Evolutionary conservation across 345 rosid species (phyloP).

Genomic region (Litchi chinensis): DNA sequence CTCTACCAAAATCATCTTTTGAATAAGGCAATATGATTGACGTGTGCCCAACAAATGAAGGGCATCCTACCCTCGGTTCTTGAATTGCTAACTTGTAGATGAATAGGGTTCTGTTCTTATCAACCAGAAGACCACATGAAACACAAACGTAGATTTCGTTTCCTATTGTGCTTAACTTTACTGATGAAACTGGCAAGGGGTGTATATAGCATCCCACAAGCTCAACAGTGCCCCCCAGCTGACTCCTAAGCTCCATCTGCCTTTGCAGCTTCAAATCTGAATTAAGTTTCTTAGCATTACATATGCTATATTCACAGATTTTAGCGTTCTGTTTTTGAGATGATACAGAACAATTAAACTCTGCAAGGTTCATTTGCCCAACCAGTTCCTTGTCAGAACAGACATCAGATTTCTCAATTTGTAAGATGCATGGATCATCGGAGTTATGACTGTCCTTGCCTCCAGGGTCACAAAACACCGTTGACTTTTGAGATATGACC

Average conservation of each 20-base stretch:
- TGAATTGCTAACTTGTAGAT: constrained; percentile 60
- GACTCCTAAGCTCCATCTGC: constrained; percentile 43
- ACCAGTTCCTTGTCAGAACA: constrained; percentile 32
- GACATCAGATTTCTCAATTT: constrained; percentile 30
- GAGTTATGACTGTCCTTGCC: constrained; percentile 28
- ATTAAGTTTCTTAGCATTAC: constrained; percentile 29
- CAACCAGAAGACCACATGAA: constrained; percentile 53
- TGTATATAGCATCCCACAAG: constrained; percentile 82
- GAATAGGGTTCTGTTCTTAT: constrained; percentile 52
- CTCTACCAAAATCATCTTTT: constrained; percentile 44
- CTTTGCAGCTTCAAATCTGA: constrained; percentile 36
- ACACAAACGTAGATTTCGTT: constrained; percentile 62
- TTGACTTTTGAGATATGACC: constrained; percentile 28
- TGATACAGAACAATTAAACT: constrained; percentile 23
- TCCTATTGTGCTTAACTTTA: constrained; percentile 51
- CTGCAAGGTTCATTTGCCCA: constrained; percentile 28
- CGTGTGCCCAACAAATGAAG: constrained; percentile 72
- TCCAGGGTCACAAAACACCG: constrained; percentile 24
- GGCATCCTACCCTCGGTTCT: constrained; percentile 59
- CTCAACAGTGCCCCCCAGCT: constrained; percentile 48
- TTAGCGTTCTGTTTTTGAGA: constrained; percentile 30
- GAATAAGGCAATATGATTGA: constrained; percentile 47
- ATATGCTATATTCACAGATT: constrained; percentile 27
- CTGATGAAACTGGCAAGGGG: constrained; percentile 58
- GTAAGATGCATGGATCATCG: constrained; percentile 27